Evolutionary conservation across 1,284 basidiomycete species (phyloP).

Genomic region (Moniliella sp.): DNA sequence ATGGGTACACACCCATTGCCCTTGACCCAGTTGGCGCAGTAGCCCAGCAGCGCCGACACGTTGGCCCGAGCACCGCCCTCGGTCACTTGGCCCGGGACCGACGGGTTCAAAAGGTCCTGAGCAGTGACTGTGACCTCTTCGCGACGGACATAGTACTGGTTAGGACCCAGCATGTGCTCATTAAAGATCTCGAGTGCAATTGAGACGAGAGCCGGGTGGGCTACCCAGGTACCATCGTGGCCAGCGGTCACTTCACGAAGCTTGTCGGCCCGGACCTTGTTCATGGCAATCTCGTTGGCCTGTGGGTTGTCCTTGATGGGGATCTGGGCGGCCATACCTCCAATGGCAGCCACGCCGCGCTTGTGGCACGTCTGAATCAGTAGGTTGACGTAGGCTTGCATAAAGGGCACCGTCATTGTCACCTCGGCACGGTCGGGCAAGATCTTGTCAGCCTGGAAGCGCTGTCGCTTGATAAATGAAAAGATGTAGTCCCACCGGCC

Average conservation of each 20-base stretch:
- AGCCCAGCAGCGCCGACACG: constrained; percentile 27
- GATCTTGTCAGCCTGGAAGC: constrained; percentile 26
- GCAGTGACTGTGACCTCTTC: constrained; percentile 74
- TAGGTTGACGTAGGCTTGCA: constrained; percentile 86
- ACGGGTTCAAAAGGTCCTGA: constrained; percentile 61
- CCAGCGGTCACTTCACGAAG: constrained; percentile 82
- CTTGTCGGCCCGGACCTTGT: constrained; percentile 90
- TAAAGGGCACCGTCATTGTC: constrained; percentile 94
- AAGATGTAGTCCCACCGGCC: constrained; percentile 91
- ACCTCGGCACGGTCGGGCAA: constrained; percentile 91
- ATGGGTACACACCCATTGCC: constrained; percentile 93
- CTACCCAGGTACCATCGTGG: constrained; percentile 87
- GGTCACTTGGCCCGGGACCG: constrained; percentile 45
- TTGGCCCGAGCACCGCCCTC: constrained; percentile 29
- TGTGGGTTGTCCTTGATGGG: constrained; percentile 86
- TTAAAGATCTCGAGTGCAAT: constrained; percentile 82
- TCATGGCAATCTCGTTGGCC: constrained; percentile 87
- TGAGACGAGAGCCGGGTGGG: constrained; percentile 81
- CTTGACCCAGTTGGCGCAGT: constrained; percentile 84
- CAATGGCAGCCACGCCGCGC: constrained; percentile 93
- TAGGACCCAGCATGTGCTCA: constrained; percentile 38
- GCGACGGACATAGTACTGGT: constrained; percentile 67
- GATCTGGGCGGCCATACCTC: constrained; percentile 79
- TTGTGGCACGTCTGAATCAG: constrained; percentile 95
- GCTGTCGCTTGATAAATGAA: constrained; percentile 46